Base-by-base conservation (phyloP, 1,139 yeast species). In the Suhomyces wounanorum region DNA sequence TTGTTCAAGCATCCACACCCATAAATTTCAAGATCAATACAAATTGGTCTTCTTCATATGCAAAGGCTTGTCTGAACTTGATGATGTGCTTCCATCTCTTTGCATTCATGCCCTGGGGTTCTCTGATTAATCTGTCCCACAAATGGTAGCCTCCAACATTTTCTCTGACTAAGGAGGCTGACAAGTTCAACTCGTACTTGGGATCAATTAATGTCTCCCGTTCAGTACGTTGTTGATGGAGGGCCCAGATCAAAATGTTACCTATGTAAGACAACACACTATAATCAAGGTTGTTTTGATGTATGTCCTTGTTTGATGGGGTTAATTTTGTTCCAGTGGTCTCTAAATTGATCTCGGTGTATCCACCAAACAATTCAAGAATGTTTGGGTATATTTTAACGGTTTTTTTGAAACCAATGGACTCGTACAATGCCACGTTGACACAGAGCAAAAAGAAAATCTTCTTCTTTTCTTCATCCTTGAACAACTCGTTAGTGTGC, bases 51-150 rank as follows among this genome's bases (percentile, higher is more conserved):
- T 70, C 77, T 58, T 75, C 79, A 48, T 64, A 73, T 7, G 75
- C 67, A 54, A 75, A 76, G 11, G 65, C 59, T 44, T 68, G 71
- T 58, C 80, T 64, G 56, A 69, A 73, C 53, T 73, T 75, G 44
- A 70, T 68, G 21, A 76, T 64, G 53, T 75, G 80, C 54, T 76
- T 76, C 81, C 81, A 76, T 56, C 81, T 65, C 55, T 75, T 75
- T 47, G 75, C 65, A 54, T 74, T 75, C 63, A 75, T 73, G 8
- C 69, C 61, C 30, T 68, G 63, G 21, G 65, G 59, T 51, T 70
- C 72, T 51, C 73, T 67, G 47, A 66, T 67, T 48, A 75, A 61
- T 41, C 72, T 67, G 59, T 75, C 79, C 81, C 81, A 76, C 48
- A 76, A 66, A 56, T 74, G 75, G 53, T 60, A 65, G 0, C 81